These are phyloP conservation scores for Pulveroboletus sp. DNA, from an alignment of 768 basidiomycete species.

Conservation along the genomic window DNA sequence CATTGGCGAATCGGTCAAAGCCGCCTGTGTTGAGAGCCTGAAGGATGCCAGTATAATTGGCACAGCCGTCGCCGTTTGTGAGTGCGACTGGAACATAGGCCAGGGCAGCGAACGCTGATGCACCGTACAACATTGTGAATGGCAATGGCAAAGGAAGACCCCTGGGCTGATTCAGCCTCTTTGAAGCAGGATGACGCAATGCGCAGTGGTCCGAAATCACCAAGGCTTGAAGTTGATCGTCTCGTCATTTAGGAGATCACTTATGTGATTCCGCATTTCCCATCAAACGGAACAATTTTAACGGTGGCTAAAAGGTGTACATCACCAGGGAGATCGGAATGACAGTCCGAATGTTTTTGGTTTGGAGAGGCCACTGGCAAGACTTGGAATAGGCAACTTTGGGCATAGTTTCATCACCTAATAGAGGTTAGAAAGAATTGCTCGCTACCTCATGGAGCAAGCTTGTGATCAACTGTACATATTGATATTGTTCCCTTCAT, in stretches of 20 bases:
- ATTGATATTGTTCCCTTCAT: too few relatives aligned
- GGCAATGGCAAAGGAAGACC: background rate
- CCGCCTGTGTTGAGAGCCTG: slow-evolving; percentile 38
- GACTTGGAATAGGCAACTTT: too few relatives aligned
- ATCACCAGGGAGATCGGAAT: too few relatives aligned
- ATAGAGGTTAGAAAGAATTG: too few relatives aligned
- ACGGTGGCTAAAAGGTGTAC: too few relatives aligned
- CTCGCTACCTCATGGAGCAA: too few relatives aligned
- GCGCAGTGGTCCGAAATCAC: slow-evolving; percentile 13
- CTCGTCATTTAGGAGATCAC: background rate
- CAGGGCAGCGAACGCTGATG: slow-evolving; percentile 9
- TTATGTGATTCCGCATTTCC: background rate
- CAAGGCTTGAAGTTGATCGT: slow-evolving; percentile 6
- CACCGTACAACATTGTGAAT: slow-evolving; percentile 19
- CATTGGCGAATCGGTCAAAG: slow-evolving; percentile 40
- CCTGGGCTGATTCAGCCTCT: background rate
- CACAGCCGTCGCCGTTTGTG: slow-evolving; percentile 27
- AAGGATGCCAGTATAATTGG: slow-evolving; percentile 29
- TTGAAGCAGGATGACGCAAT: slow-evolving; percentile 28
- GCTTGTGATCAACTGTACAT: too few relatives aligned
- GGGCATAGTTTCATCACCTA: too few relatives aligned
- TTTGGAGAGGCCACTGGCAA: too few relatives aligned
- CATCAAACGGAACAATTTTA: background rate
- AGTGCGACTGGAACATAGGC: slow-evolving; percentile 26
- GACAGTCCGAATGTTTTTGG: too few relatives aligned